Conservation (phyloP, 768 basidiomycete species). For the Lactifluus subvellereus region DNA sequence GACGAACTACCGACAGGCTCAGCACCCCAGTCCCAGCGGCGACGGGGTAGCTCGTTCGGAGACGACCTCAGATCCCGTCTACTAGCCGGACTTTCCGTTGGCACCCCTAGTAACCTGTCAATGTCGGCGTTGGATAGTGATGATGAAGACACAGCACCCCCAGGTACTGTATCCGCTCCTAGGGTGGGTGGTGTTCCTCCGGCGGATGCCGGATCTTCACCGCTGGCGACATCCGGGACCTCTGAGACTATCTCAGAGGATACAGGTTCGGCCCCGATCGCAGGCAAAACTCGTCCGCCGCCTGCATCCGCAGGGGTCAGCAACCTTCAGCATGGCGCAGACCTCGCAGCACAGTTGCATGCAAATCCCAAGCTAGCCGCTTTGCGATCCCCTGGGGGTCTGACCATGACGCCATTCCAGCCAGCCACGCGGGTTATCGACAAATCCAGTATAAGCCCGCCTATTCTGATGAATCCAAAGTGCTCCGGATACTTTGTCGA, state of each 20-base stretch:
- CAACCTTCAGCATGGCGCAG: conserved; percentile 29
- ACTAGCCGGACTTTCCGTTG: conserved; percentile 5
- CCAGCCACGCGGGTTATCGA: conserved; percentile 7
- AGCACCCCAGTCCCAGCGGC: not conserved
- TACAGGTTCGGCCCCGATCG: not conserved
- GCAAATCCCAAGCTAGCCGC: conserved; percentile 45
- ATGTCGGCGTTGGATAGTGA: conserved; percentile 52
- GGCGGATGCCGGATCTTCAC: conserved; percentile 6
- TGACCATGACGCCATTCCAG: conserved; percentile 28
- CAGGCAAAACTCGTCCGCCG: conserved; percentile 1
- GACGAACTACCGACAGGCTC: conserved; percentile 9
- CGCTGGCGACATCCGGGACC: not conserved
- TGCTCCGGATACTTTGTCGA: conserved; percentile 98
- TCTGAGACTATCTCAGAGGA: conserved; percentile 10
- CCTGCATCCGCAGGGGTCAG: conserved; percentile 23
- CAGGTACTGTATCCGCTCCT: not conserved
- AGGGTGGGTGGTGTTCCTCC: not conserved
- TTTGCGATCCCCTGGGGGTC: conserved; percentile 33
- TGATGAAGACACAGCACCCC: conserved; percentile 32
- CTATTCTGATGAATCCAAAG: conserved; percentile 68
- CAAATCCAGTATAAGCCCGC: conserved; percentile 39
- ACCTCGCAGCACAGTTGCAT: conserved; percentile 43
- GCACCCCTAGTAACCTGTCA: conserved; percentile 37
- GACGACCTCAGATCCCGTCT: conserved; percentile 14
- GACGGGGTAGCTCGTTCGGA: conserved; percentile 12